These are phyloP conservation scores for Vicia faba DNA, from an alignment of 306 rosid genomes.

Conservation along the genomic window DNA sequence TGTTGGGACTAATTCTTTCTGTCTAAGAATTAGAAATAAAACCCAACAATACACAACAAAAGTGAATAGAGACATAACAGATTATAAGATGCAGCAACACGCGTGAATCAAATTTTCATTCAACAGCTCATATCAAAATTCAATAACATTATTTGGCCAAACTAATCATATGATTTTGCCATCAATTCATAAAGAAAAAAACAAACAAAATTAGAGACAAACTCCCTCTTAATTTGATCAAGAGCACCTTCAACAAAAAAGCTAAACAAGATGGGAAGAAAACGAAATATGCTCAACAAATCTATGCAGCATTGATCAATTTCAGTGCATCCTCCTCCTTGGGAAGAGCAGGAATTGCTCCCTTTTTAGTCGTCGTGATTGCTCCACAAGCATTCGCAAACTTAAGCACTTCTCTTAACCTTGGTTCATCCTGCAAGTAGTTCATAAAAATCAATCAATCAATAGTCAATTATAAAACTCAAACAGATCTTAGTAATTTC, in stretches of 20 bases:
- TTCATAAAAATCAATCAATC: neutral
- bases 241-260: constrained; percentile 33
- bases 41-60: neutral
- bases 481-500: neutral
- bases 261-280: neutral
- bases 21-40: neutral
- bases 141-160: constrained; percentile 40
- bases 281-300: neutral
- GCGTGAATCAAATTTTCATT: constrained; percentile 29
- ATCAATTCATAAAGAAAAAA: constrained; percentile 1
- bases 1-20: too few species aligned
- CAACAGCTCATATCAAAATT: constrained; percentile 26
- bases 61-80: neutral
- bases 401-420: constrained; percentile 59
- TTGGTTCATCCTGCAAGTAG: constrained; percentile 61
- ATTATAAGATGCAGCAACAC: constrained; percentile 7
- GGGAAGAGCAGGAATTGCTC: constrained; percentile 93
- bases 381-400: constrained; percentile 94
- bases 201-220: constrained; percentile 29
- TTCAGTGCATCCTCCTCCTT: constrained; percentile 55
- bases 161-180: constrained; percentile 19
- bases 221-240: constrained; percentile 40
- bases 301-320: constrained; percentile 51
- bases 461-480: constrained; percentile 7
- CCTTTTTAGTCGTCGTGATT: constrained; percentile 86